Base-by-base conservation (phyloP, 1,139 yeast species). In the Zygosaccharomyces pseudobailii region DNA sequence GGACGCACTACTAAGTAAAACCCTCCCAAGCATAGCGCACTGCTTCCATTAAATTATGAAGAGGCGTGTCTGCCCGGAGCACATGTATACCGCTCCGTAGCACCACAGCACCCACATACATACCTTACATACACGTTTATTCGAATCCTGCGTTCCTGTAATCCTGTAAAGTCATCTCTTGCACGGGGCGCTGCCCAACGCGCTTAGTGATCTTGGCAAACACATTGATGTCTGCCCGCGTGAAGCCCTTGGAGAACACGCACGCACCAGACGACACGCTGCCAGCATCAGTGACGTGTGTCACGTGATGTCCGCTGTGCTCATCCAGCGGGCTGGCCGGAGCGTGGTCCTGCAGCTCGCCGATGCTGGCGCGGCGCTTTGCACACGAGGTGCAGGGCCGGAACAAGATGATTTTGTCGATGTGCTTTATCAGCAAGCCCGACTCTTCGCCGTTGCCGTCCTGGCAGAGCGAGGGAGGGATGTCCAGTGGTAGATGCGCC, bases 391-490 rank as follows among this genome's bases (percentile, higher is more conserved):
- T 45, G 47, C 68, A 63, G 5, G 66, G 59, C 27, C 50, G 53
- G 43, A 63, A 61, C 28, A 58, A 45, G 33, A 63, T 55, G 31
- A 63, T 52, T 45, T 63, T 63, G 49, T 63, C 65, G 25, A 63
- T 49, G 46, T 62, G 66, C 41, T 62, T 62, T 25, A 63, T 50
- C 32, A 62, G 45, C 27, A 40, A 31, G n/a, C 40, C 25, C 27
- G 27, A 24, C 8, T 24, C 36, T 23, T 33, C 21, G 28, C 30
- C 7, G 21, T 9, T 24, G 21, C 10, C 7, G 36, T 17, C n/a
- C 23, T 24, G 10, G 36, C 23, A 41, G 22, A 2, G 6, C 9
- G n/a, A 5, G 13, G 32, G 13, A 10, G 32, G 32, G 32, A 28
- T 10, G n/a, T 28, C 13, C 13, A 28, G 5, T 10, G 20, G 24